A percentile compares a stretch with the other conserved stretches of the same genome.
phyloP scores from a whole-genome alignment of 805 yeast species.

The Osmozyma mogii region DNA sequence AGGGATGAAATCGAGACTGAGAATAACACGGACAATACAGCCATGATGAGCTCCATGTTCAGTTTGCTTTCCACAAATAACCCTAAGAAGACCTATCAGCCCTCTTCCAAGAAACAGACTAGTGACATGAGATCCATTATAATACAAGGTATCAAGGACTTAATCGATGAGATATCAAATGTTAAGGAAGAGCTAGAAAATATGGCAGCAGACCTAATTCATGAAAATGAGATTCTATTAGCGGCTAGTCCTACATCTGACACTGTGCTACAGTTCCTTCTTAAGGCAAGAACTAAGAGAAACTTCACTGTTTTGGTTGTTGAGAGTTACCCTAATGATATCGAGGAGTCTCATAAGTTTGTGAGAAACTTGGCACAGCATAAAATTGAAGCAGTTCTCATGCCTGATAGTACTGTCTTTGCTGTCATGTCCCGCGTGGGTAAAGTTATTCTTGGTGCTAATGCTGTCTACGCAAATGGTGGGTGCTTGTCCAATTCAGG shows the following conservation, averaged over 20 bases:
- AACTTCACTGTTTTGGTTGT: constrained; percentile 87
- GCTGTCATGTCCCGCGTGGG: constrained; percentile 98
- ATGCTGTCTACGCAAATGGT: constrained; percentile 92
- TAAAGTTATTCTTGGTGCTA: constrained; percentile 88
- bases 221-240: constrained; percentile 75
- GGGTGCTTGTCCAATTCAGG: constrained; percentile 89
- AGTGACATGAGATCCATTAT: constrained; percentile 76
- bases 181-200: constrained; percentile 87
- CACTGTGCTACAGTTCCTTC: constrained; percentile 79
- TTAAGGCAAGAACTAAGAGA: constrained; percentile 83
- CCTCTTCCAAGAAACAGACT: constrained; percentile 34
- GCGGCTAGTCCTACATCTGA: constrained; percentile 94
- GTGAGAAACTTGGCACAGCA: constrained; percentile 75
- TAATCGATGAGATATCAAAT: constrained; percentile 84
- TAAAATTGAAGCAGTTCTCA: constrained; percentile 80
- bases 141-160: constrained; percentile 86
- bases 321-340: constrained; percentile 86
- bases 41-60: constrained; percentile 74
- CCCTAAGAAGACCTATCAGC: constrained; percentile 15
- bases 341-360: constrained; percentile 67
- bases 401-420: constrained; percentile 87
- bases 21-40: constrained; percentile 25
- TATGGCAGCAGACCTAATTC: constrained; percentile 88
- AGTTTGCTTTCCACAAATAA: constrained; percentile 56
- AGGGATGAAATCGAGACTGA: constrained; percentile 75